These are phyloP conservation scores for Hypoxylon intermedium DNA, from an alignment of 495 filamentous ascomycete genomes.

Conservation along the genomic window DNA sequence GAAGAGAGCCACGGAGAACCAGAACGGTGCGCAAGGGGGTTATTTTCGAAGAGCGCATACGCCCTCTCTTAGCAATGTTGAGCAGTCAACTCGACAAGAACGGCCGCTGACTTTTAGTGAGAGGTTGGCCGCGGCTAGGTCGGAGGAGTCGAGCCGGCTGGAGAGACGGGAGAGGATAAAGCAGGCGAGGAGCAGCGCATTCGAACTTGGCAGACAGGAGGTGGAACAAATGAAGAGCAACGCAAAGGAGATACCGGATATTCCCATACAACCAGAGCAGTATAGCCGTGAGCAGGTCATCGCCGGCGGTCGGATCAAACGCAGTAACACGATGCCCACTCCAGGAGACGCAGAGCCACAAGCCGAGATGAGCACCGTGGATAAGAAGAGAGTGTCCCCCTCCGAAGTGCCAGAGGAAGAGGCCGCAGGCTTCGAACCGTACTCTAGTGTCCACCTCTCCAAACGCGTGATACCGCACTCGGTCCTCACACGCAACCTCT, in stretches of 20 bases:
- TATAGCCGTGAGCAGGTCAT: slow-evolving; percentile 73
- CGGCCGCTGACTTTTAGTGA: slow-evolving; percentile 83
- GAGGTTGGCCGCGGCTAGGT: slow-evolving; percentile 72
- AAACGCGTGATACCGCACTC: slow-evolving; percentile 86
- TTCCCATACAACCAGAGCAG: slow-evolving; percentile 54
- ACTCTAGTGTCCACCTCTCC: slow-evolving; percentile 82
- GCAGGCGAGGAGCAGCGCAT: slow-evolving; percentile 70
- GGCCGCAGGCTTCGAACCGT: slow-evolving; percentile 74
- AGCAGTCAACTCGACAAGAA: slow-evolving; percentile 36
- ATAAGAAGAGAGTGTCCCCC: slow-evolving; percentile 22
- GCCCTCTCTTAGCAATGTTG: slow-evolving; percentile 27
- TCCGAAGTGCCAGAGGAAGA: slow-evolving; percentile 47
- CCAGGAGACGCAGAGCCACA: too few species aligned
- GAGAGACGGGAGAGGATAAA: slow-evolving; percentile 62
- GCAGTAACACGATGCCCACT: slow-evolving; percentile 65
- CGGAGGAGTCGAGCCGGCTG: slow-evolving; percentile 62
- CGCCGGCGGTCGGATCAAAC: slow-evolving; percentile 48
- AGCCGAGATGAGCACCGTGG: too few species aligned
- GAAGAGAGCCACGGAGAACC: slow-evolving; percentile 43
- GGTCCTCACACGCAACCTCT: slow-evolving; percentile 74
- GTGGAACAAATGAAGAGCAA: slow-evolving; percentile 69
- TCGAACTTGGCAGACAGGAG: slow-evolving; percentile 70
- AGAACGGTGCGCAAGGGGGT: slow-evolving; percentile 41
- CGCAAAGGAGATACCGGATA: slow-evolving; percentile 61
- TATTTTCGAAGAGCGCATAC: slow-evolving; percentile 55